phyloP scores from a whole-genome alignment of 495 filamentous ascomycete genomes.

The Penicillium paxilli region DNA sequence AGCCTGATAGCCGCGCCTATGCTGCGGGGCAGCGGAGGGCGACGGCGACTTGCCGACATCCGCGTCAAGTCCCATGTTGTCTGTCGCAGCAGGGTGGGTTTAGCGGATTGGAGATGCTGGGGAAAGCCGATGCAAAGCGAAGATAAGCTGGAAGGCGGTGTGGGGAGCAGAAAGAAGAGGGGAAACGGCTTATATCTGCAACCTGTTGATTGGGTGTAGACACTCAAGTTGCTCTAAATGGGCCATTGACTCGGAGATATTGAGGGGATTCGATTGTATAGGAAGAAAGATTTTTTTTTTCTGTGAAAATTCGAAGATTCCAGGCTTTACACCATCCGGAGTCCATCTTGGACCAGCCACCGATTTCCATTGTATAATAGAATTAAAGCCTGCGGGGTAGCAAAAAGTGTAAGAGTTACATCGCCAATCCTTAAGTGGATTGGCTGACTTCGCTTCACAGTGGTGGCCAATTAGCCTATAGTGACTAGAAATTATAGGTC shows the following conservation, averaged over 20 bases:
- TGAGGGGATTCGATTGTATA: not conserved
- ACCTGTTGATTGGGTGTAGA: conserved; percentile 16
- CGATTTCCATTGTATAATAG: conserved; percentile 23
- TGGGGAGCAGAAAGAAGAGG: conserved; percentile 11
- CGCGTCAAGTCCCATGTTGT: conserved; percentile 28
- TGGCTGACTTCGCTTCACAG: not conserved
- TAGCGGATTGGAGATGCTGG: conserved; percentile 24
- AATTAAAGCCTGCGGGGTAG: conserved; percentile 16
- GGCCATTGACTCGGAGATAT: too few relatives aligned
- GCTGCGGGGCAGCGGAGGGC: conserved; percentile 45
- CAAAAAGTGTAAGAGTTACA: conserved; percentile 17
- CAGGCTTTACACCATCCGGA: not conserved
- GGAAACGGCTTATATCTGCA: conserved; percentile 19
- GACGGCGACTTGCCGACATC: conserved; percentile 33
- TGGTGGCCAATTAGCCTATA: not conserved
- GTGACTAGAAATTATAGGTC: not conserved
- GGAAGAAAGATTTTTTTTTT: not conserved
- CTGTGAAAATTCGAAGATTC: not conserved
- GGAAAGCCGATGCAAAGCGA: conserved; percentile 52
- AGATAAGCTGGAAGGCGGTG: conserved; percentile 42
- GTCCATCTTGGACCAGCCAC: conserved; percentile 13
- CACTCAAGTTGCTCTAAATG: too few relatives aligned
- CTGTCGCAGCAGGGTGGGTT: conserved; percentile 3
- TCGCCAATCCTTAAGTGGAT: not conserved
- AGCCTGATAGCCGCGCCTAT: conserved; percentile 78